A percentile compares a stretch with the other conserved stretches of the same genome.
phyloP scores from a whole-genome alignment of 768 basidiomycete genomes.

The Suillus spraguei region DNA sequence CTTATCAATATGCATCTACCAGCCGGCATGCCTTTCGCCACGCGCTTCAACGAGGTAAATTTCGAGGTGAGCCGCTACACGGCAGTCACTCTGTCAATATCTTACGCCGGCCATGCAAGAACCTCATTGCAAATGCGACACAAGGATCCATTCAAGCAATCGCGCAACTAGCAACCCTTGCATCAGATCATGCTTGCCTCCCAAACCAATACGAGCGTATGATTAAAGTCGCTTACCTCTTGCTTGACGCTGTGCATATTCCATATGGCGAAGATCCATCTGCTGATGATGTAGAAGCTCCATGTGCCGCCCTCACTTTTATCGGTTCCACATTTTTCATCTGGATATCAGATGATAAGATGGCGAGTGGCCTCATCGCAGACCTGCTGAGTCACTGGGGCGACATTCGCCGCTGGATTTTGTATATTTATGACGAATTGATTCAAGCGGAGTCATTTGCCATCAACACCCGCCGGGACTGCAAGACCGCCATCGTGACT shows the following conservation, averaged over 20 bases:
- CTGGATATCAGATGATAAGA: constrained; percentile 24
- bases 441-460: constrained; percentile 16
- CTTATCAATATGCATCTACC: constrained; percentile 1
- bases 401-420: constrained; percentile 30
- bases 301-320: constrained; percentile 18
- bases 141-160: constrained; percentile 19
- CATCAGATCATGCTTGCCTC: constrained; percentile 17
- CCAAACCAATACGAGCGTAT: constrained; percentile 27
- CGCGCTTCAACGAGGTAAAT: constrained; percentile 9
- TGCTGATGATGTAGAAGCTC: constrained; percentile 16
- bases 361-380: constrained; percentile 18
- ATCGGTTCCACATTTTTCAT: constrained; percentile 27
- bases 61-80: constrained; percentile 23
- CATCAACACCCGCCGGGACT: constrained; percentile 19
- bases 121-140: constrained; percentile 18
- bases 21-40: neutral
- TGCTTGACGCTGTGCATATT: constrained; percentile 24
- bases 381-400: constrained; percentile 22
- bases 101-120: constrained; percentile 12
- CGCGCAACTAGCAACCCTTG: constrained; percentile 17
- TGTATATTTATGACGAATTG: constrained; percentile 23
- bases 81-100: neutral
- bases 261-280: constrained; percentile 17
- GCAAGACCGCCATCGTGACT: constrained; percentile 27
- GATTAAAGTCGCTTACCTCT: constrained; percentile 22